These are phyloP conservation scores for Schizochytrium sp. DNA, from an alignment of 108 stramenopile species.

Conservation along the genomic window DNA sequence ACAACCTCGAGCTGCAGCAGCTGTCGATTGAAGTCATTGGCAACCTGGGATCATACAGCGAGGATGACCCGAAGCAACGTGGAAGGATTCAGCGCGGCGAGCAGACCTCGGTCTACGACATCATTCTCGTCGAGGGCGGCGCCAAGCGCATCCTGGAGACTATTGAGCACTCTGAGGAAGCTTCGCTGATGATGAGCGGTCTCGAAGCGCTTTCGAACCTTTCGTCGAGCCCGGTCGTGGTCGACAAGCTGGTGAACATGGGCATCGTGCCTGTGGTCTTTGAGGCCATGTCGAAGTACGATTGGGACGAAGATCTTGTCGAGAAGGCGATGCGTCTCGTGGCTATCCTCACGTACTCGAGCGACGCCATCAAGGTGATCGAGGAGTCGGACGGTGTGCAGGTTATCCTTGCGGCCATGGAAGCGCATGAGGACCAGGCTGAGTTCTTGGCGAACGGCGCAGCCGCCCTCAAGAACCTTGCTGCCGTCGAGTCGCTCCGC, in stretches of 20 bases:
- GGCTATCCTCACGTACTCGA: slow-evolving; percentile 21
- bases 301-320: slow-evolving; percentile 25
- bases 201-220: slow-evolving; percentile 10
- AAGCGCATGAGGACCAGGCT: not conserved
- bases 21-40: slow-evolving; percentile 16
- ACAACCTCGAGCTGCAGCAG: slow-evolving; percentile 16
- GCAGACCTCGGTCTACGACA: not conserved
- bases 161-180: not conserved
- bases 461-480: slow-evolving; percentile 14
- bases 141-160: not conserved
- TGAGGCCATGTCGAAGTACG: not conserved
- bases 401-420: slow-evolving; percentile 16
- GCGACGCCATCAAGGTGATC: not conserved
- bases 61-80: not conserved
- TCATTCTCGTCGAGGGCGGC: slow-evolving; percentile 12
- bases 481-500: not conserved
- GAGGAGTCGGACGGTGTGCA: not conserved
- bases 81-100: not conserved
- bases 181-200: not conserved
- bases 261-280: not conserved
- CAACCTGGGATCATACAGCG: slow-evolving; percentile 13
- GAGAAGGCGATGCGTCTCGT: not conserved
- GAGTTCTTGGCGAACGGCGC: not conserved
- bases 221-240: not conserved
- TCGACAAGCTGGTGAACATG: not conserved